Conservation (phyloP, 2,329 filamentous ascomycete genomes). For the Hypomyces rosellus region DNA sequence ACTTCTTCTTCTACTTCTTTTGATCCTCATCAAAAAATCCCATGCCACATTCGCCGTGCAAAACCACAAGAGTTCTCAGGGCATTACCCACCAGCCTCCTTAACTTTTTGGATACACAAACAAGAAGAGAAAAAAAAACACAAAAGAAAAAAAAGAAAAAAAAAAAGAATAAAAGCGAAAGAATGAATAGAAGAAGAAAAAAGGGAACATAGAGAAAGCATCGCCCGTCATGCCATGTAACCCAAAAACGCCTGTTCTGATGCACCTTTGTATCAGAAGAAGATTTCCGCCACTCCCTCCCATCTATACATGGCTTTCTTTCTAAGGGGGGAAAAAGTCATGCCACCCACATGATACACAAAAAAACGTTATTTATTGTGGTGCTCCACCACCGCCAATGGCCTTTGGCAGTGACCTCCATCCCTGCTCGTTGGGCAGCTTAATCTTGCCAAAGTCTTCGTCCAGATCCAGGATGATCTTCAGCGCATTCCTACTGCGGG, state of each 20-base stretch:
- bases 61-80: too few species aligned
- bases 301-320: neutral
- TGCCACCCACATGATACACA: neutral
- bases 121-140: neutral
- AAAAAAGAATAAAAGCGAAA: conserved; percentile 6
- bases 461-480: conserved; percentile 95
- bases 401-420: conserved; percentile 48
- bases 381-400: conserved; percentile 37
- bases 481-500: conserved; percentile 75
- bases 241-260: conserved; percentile 15
- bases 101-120: conserved; percentile 2
- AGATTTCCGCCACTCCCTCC: conserved; percentile 6
- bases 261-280: conserved; percentile 14
- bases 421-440: conserved; percentile 47
- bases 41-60: too few species aligned
- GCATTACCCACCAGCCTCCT: too few species aligned
- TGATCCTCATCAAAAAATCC: neutral
- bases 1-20: neutral
- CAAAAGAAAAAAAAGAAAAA: neutral
- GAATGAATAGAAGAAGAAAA: conserved; percentile 4
- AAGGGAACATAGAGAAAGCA: conserved; percentile 11
- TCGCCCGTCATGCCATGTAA: conserved; percentile 9
- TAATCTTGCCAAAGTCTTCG: conserved; percentile 78
- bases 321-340: neutral
- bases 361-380: neutral